These are phyloP conservation scores for Chlamydomonas schloesseri DNA, from an alignment of 139 green algal species.

Conservation along the genomic window DNA sequence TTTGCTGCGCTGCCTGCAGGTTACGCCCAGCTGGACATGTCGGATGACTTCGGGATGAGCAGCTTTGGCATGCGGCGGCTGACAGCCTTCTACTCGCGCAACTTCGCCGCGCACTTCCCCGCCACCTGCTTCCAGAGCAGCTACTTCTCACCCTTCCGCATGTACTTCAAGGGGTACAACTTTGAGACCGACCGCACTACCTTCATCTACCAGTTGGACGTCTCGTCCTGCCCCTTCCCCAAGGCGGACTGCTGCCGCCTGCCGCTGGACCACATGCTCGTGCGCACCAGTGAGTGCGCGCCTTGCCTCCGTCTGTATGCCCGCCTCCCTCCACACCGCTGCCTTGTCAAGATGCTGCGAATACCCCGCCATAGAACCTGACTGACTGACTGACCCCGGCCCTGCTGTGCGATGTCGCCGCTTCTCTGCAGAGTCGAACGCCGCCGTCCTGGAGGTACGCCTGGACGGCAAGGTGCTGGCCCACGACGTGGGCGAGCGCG, in stretches of 20 bases:
- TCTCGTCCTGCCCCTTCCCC: conserved; percentile 15
- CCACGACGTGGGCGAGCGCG: not conserved
- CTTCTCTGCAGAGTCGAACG: not conserved
- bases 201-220: conserved; percentile 42
- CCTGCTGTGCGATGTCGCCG: too few relatives aligned
- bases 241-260: conserved; percentile 41
- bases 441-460: not conserved
- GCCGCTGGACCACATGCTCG: conserved; percentile 38
- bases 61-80: conserved; percentile 16
- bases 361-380: too few relatives aligned
- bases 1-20: not conserved
- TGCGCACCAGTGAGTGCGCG: conserved; percentile 42
- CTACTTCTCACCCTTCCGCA: conserved; percentile 53
- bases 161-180: conserved; percentile 30
- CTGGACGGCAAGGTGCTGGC: not conserved
- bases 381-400: too few relatives aligned
- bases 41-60: conserved; percentile 11
- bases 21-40: conserved; percentile 18
- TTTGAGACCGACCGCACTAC: not conserved
- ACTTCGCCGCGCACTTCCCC: conserved; percentile 12
- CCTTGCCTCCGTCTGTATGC: not conserved
- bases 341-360: too few relatives aligned
- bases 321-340: too few relatives aligned
- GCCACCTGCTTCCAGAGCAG: conserved; percentile 47
- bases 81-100: conserved; percentile 21